Evolutionary conservation across 2,329 filamentous ascomycete species (phyloP), one percentile per base, ranked within the genome.

Genomic region (Aspergillus sp.): DNA sequence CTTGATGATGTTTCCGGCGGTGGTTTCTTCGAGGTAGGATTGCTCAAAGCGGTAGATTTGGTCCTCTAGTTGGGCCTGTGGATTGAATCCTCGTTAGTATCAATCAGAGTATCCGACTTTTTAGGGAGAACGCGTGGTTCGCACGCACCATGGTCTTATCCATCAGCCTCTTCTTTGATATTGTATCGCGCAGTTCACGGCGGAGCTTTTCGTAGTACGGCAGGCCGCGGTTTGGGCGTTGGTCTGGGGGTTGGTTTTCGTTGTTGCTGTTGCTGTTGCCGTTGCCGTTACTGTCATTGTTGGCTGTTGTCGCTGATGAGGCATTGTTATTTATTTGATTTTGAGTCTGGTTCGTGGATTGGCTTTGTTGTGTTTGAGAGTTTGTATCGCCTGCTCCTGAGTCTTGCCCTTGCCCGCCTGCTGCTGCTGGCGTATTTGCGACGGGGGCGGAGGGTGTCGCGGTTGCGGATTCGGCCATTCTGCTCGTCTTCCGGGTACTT

Each of bases 1-100:
- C 49, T 90, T 92, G 73, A 99, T 93, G 71, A 99, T 98, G 78
- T 99, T 99, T 45, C 95, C 95, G 19, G 85, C 84, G 66, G 82
- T 86, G 4, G 92, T 96, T 68, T 91, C 91, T 74, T 98, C 93
- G 52, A 99, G 86, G 74, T 99, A 99, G 17, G 88, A 84, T 57
- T 88, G 86, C 75, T 99, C 95, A 69, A 91, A 89, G 63, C 89
- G 87, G 71, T 84, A 87, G 67, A 99, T 98, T 63, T 85, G 84
- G 50, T 96, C 90, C 79, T 99, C 95, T 58, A 87, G 76, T 65
- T 78, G 73, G 52, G 80, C 75, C 85, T 87, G 21, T 55, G 27
- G 27, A 9, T 31, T 11, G 27, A 31, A 31, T 11, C 3, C 27
- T 11, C 27, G 27, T 31, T 31, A 31, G 27, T 12, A 31, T 31